Conservation (phyloP, 495 filamentous ascomycete genomes). For the Trichoderma parareesei region DNA sequence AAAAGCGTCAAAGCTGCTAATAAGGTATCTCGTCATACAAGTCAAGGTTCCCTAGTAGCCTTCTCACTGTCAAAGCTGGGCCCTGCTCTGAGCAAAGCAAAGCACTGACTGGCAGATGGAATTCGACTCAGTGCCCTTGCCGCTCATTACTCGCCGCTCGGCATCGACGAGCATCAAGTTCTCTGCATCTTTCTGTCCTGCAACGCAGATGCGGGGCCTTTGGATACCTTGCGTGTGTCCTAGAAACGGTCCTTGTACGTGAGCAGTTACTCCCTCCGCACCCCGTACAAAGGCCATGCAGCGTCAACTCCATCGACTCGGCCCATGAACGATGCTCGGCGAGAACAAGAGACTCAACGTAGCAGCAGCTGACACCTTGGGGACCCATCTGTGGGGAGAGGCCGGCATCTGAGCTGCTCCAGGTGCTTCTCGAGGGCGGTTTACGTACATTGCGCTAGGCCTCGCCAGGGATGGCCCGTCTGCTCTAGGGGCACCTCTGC, state of each 20-base stretch:
- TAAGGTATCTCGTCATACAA: not conserved
- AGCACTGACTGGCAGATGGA: too few relatives aligned
- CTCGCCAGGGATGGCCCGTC: not conserved
- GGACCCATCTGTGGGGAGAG: not conserved
- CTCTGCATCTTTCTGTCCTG: not conserved
- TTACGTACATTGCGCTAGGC: not conserved
- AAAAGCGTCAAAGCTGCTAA: too few relatives aligned
- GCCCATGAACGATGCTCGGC: not conserved
- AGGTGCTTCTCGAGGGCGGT: not conserved
- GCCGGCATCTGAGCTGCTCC: constrained; percentile 5
- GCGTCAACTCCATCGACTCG: not conserved
- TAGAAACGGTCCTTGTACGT: not conserved
- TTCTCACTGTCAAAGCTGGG: too few relatives aligned
- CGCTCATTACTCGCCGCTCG: not conserved
- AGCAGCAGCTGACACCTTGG: constrained; percentile 1
- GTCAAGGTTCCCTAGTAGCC: not conserved
- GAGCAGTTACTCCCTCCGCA: too few relatives aligned
- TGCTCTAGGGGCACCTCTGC: not conserved
- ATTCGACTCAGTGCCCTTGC: not conserved
- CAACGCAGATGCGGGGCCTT: constrained; percentile 3
- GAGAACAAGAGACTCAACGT: constrained; percentile 6
- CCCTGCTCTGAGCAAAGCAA: too few relatives aligned
- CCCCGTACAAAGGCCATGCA: not conserved
- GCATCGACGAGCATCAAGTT: not conserved
- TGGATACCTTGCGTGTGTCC: not conserved